phyloP scores from a whole-genome alignment of 345 rosid species.

The Physaria fendleri region DNA sequence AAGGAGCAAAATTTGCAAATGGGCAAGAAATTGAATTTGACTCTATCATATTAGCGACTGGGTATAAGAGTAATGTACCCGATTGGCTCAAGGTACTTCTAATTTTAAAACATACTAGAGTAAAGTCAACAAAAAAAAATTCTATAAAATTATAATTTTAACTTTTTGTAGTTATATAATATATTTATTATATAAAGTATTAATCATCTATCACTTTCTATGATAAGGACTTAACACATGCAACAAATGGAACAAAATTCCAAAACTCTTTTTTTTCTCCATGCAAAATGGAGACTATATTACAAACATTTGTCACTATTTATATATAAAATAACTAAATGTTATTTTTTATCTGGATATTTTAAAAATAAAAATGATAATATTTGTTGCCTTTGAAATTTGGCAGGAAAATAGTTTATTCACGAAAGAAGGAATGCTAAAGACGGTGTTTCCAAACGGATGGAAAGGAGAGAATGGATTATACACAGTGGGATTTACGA shows the following conservation, averaged over 20 bases:
- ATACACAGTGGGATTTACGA: constrained; percentile 85
- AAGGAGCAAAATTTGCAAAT: constrained; percentile 60
- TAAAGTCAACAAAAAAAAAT: too few relatives aligned
- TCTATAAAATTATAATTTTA: too few relatives aligned
- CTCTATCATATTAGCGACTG: constrained; percentile 82
- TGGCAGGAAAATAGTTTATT: constrained; percentile 66
- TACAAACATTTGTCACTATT: too few relatives aligned
- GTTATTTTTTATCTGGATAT: too few relatives aligned
- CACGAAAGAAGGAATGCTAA: constrained; percentile 89
- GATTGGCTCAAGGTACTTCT: constrained; percentile 92
- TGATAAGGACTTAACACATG: constrained; percentile 22
- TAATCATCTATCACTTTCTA: constrained; percentile 29
- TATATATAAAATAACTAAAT: too few relatives aligned
- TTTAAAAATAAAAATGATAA: too few relatives aligned
- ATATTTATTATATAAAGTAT: too few relatives aligned
- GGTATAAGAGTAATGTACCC: constrained; percentile 89
- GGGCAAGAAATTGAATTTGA: constrained; percentile 70
- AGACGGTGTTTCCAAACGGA: constrained; percentile 68
- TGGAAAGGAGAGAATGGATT: constrained; percentile 85
- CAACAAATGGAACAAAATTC: constrained; percentile 23
- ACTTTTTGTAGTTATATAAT: too few relatives aligned
- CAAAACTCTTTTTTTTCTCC: constrained; percentile 34
- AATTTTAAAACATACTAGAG: too few relatives aligned
- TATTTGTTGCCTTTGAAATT: too few relatives aligned
- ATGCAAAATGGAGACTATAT: too few relatives aligned